Base-by-base conservation (phyloP, 371 early-diverging fungal genomes). In the Nosema muscidifuracis region DNA sequence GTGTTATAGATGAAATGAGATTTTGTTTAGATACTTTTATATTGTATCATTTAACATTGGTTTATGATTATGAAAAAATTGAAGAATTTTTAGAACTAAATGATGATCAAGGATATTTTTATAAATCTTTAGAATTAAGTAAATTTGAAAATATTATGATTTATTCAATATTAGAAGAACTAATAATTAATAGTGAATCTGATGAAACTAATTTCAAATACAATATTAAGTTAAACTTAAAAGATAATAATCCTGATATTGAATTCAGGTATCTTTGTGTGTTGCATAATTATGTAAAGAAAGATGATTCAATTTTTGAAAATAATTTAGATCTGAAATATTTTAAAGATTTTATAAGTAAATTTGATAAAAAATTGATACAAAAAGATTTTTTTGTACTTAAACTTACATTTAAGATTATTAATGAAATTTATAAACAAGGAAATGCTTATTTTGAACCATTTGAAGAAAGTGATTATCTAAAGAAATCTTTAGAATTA, bases 381-480 rank as follows among this genome's bases (percentile, higher is more conserved):
- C 4, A 47, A 47, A 47, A 47, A 47, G 47, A 47, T 20, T 10
- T 4, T 10, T 47, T 47, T n/a, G 47, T 47, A 6, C n/a, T n/a
- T 4, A 47, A 47, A 47, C 4, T 47, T 13, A 47, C n/a, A 12
- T 47, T 47, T 47, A 47, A 47, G n/a, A 47, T 47, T n/a, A 47
- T 47, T 4, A 47, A 47, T 47, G 47, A 47, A n/a, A n/a, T 47
- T 12, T 47, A 47, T 47, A 47, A 47, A n/a, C 40, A 40, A 9
- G 13, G 20, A 10, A 20, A n/a, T n/a, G 47, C 9, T 12, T 63
- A 4, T 62, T 57, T 34, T 56, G 56, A 56, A 31, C 56, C 56
- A 26, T 56, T 56, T 56, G 56, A 56, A 56, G 56, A 56, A 28
- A 56, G 56, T 31, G 24, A 56, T 3, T 56, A 30, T 56, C 9